phyloP scores from a whole-genome alignment of 2,329 filamentous ascomycete species.

The Fusarium palustre region DNA sequence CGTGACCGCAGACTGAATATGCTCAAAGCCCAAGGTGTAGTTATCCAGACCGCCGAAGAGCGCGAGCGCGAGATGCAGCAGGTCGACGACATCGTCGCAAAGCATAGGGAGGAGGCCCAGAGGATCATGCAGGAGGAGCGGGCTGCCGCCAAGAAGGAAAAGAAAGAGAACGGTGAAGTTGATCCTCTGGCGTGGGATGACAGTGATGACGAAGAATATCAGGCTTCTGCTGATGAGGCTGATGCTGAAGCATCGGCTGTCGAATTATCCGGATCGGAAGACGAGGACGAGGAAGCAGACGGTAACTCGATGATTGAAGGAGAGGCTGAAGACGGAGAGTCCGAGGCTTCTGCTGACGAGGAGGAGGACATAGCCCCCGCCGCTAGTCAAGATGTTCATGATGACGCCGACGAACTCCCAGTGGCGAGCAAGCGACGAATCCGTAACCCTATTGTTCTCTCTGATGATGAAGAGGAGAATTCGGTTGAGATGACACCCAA shows the following conservation, averaged over 20 bases:
- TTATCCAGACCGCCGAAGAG: constrained; percentile 88
- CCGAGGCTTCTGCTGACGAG: constrained; percentile 44
- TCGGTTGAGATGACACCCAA: constrained; percentile 61
- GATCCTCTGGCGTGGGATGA: constrained; percentile 69
- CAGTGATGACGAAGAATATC: constrained; percentile 66
- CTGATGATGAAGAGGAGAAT: constrained; percentile 71
- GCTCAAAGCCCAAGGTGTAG: constrained; percentile 81
- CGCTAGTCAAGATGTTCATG: constrained; percentile 52
- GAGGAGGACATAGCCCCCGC: constrained; percentile 51
- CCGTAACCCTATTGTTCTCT: constrained; percentile 66
- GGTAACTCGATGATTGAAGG: constrained; percentile 53
- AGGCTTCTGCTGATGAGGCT: constrained; percentile 53
- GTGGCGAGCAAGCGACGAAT: constrained; percentile 58
- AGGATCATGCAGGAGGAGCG: constrained; percentile 83
- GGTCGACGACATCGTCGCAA: constrained; percentile 88
- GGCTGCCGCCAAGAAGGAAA: constrained; percentile 75
- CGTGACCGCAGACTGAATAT: constrained; percentile 81
- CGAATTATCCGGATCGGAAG: constrained; percentile 60
- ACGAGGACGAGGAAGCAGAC: constrained; percentile 53
- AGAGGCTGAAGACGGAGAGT: constrained; percentile 58
- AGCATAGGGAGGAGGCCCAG: constrained; percentile 79
- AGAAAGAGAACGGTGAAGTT: constrained; percentile 58
- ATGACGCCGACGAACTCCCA: constrained; percentile 55
- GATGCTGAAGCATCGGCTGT: constrained; percentile 56
- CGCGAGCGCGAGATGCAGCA: constrained; percentile 83